Evolutionary conservation across 305 asterid genomes (phyloP), one percentile per base, ranked within the genome.

Genomic region (Solanum hybrid): DNA sequence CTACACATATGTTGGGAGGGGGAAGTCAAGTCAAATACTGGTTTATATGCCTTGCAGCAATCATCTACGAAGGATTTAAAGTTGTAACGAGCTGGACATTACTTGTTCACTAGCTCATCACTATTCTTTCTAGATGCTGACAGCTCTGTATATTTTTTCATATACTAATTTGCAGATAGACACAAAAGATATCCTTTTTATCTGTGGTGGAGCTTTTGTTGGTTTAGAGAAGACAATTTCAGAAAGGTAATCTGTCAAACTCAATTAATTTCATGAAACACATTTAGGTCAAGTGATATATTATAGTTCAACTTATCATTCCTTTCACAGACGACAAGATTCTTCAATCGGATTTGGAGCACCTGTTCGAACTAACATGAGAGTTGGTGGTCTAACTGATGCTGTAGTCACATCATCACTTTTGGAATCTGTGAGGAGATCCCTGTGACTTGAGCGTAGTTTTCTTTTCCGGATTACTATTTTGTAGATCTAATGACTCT

Each of bases 311-410:
- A 38, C 42, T 88, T 35, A 79, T 88, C 82, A 31, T 91, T 90
- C 42, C 79, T 89, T 91, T 79, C 72, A 76, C 85, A 95, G 98
- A 80, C 97, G 96, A 76, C 95, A 95, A 89, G 98, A 95, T 94
- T 94, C 96, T 69, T 96, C 97, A 81, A 96, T 95, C 90, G 98
- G 98, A 90, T 95, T 96, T 89, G 98, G 98, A 90, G 96, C 96
- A 79, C 96, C 95, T 11, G 95, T 95, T 86, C 97, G 96, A 78
- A 73, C 95, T 89, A 93, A 96, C 90, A 91, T 94, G 95, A 94
- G 96, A 90, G 91, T 90, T 87, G 93, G 92, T 87, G 95, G 95
- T 85, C 85, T 91, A 78, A 93, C 94, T 92, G 89, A 92, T 91
- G 91, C 94, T 87, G 89, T 94, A 87, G 94, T 92, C 86, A 89